Evolutionary conservation across 2,329 filamentous ascomycete genomes (phyloP), one percentile per base, ranked within the genome.

Genomic region (Lasiodiplodia theobromae): DNA sequence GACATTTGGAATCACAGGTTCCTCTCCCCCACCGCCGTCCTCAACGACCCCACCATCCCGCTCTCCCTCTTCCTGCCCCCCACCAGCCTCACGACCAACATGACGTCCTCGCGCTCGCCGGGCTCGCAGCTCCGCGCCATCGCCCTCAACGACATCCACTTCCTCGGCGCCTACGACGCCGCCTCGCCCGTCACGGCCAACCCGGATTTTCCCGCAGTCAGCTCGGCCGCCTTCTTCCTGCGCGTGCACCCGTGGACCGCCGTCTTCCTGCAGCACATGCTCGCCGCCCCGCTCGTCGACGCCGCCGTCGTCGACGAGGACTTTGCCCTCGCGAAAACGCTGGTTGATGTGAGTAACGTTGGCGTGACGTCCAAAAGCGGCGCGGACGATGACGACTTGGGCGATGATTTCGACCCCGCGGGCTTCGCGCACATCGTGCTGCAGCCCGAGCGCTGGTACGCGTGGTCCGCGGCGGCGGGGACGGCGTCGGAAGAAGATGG

Each of bases 311-410:
- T 84, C 54, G 81, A 81, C 0, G 57, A 63, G 0, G 38, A 31
- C 38, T 74, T 84, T 3, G 84, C 83, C 2, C 84, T 86, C 2
- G 71, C 76, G 23, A 83, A 81, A 0, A 75, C 75, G 18, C 63
- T 73, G 5, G 38, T 38, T 38, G 64, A 66, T 12, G 21, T 28
- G 18, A 34, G 28, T 25, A 14, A 28, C 25, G 16, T 5, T 10
- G 44, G 44, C 44, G 44, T 21, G 14, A 40, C 12, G 25, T 25
- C 25, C n/a, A n/a, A n/a, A n/a, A n/a, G n/a, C n/a, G n/a, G n/a
- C n/a, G n/a, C n/a, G 25, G 25, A 25, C 25, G 25, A 25, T 2
- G 25, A 25, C 3, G 37, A 38, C 37, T 11, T 14, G 37, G 38
- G 47, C 57, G 57, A 28, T 12, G 23, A 31, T 3, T 37, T n/a